Evolutionary conservation across 2,329 filamentous ascomycete species (phyloP).

Genomic region (Penicillium frequentans): DNA sequence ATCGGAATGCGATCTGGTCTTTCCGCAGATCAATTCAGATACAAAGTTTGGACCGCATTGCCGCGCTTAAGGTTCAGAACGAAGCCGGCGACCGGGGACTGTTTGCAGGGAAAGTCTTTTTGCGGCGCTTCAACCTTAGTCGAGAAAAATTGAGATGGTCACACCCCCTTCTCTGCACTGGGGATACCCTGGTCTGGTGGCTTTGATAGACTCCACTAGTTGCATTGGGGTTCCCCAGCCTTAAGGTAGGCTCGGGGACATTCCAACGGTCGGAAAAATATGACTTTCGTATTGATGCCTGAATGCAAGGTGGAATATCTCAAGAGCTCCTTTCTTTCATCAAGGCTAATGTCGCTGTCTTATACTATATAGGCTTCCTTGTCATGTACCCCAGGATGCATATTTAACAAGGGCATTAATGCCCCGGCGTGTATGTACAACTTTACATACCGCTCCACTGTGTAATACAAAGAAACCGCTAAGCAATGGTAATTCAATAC

Average conservation of each 20-base stretch:
- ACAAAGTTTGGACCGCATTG: neutral
- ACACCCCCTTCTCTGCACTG: conserved; percentile 4
- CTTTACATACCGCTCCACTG: conserved; percentile 1
- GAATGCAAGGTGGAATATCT: neutral
- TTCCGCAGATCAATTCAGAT: neutral
- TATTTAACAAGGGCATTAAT: neutral
- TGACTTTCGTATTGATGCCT: neutral
- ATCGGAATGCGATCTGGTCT: neutral
- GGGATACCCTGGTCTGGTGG: conserved; percentile 12
- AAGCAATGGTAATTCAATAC: conserved; percentile 4
- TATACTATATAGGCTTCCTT: neutral
- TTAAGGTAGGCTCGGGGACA: conserved; percentile 1
- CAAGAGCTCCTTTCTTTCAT: neutral
- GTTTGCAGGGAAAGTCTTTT: conserved; percentile 2
- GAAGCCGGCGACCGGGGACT: conserved; percentile 1
- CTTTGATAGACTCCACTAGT: conserved; percentile 17
- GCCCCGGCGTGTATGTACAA: neutral
- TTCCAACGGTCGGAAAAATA: conserved; percentile 6
- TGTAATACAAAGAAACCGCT: conserved; percentile 10
- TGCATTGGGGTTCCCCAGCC: conserved; percentile 9
- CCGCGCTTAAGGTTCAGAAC: conserved; percentile 3
- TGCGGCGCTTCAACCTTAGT: conserved; percentile 3
- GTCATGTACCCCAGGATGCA: neutral
- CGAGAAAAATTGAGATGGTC: conserved; percentile 4
- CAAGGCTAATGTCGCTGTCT: neutral